phyloP scores from a whole-genome alignment of 2,329 filamentous ascomycete genomes.

The Exserohilum turcica region DNA sequence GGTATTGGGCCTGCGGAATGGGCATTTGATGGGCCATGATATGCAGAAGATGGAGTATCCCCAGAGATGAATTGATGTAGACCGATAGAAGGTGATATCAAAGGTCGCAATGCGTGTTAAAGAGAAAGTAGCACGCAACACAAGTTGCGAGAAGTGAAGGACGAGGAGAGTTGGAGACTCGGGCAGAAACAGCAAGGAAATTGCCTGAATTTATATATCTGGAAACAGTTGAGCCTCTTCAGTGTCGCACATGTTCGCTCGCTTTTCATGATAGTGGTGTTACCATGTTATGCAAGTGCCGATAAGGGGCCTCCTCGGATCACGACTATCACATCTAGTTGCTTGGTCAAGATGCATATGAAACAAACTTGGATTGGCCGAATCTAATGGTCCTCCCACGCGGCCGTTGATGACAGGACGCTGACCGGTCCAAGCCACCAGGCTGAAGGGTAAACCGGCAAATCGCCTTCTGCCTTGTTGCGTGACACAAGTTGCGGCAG shows the following conservation, averaged over 20 bases:
- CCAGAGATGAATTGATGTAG: background rate
- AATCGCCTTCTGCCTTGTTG: slow-evolving; percentile 11
- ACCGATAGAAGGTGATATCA: background rate
- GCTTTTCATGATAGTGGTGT: slow-evolving; percentile 14
- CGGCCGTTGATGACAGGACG: slow-evolving; percentile 15
- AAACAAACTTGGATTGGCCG: slow-evolving; percentile 19
- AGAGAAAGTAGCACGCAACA: background rate
- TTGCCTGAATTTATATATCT: slow-evolving; percentile 20
- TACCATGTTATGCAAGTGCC: slow-evolving; percentile 19
- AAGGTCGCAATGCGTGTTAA: background rate
- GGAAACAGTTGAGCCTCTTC: slow-evolving; percentile 9
- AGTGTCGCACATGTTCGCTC: slow-evolving; percentile 3
- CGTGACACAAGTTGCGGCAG: slow-evolving; percentile 4
- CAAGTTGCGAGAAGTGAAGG: slow-evolving; percentile 5
- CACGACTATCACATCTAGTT: slow-evolving; percentile 8
- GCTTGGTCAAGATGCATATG: slow-evolving; percentile 4
- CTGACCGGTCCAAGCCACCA: slow-evolving; percentile 32
- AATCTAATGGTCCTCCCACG: slow-evolving; percentile 16
- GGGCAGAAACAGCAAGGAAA: slow-evolving; percentile 22
- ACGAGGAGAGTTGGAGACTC: slow-evolving; percentile 10
- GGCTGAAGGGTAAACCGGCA: slow-evolving; percentile 20
- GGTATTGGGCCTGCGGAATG: slow-evolving; percentile 13
- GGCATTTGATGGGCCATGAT: slow-evolving; percentile 21
- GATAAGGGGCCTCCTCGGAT: slow-evolving; percentile 12
- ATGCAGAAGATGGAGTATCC: background rate